phyloP scores from a whole-genome alignment of 495 filamentous ascomycete genomes.

The Hypoxylon lenormandii region DNA sequence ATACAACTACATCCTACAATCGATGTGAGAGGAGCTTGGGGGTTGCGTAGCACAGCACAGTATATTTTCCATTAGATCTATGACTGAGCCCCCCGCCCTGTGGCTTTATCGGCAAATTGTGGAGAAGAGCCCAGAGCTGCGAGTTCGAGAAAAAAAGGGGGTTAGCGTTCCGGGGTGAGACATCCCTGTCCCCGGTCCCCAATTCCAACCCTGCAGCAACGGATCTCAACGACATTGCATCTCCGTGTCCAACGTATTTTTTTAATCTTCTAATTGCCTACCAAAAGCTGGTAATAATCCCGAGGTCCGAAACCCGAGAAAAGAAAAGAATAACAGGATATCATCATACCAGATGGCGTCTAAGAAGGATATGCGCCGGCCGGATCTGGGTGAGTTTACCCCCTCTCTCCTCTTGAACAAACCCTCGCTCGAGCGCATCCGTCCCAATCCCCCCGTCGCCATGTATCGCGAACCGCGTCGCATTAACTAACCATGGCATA shows the following conservation, averaged over 20 bases:
- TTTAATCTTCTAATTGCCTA: no score
- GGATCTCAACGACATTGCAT: constrained; percentile 45
- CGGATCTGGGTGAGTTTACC: constrained; percentile 76
- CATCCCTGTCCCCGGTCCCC: constrained; percentile 16
- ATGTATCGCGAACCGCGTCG: background rate
- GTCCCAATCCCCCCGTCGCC: constrained; percentile 11
- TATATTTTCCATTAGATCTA: background rate
- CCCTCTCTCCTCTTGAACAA: constrained; percentile 2
- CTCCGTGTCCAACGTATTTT: constrained; percentile 1
- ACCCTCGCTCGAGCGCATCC: constrained; percentile 22
- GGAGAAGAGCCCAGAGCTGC: background rate
- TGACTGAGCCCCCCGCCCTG: background rate
- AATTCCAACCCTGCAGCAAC: constrained; percentile 26
- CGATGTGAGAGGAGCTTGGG: no score
- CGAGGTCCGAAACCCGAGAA: background rate
- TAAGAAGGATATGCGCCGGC: constrained; percentile 87
- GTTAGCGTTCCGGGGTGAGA: constrained; percentile 14
- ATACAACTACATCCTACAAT: no score
- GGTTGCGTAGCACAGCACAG: no score
- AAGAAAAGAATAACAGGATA: background rate
- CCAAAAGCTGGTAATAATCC: no score
- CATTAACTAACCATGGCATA: constrained; percentile 28
- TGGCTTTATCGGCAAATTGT: constrained; percentile 15
- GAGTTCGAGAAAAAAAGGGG: constrained; percentile 1
- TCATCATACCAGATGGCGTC: constrained; percentile 78